Base-by-base conservation (phyloP, 2,329 filamentous ascomycete genomes). In the Colletotrichum musicola region DNA sequence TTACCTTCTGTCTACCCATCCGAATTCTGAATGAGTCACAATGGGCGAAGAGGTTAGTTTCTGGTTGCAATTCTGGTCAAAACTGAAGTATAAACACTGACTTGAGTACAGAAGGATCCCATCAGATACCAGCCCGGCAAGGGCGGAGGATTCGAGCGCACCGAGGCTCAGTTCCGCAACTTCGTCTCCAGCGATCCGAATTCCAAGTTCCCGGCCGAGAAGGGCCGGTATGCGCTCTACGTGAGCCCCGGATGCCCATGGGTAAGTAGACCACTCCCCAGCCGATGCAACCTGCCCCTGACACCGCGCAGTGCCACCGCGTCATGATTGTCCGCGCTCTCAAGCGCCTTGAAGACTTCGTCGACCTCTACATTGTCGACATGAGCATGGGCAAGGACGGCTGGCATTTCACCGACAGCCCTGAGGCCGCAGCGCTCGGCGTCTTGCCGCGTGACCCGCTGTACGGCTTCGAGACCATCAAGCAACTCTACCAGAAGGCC, bases 251-350 rank as follows among this genome's bases (percentile, higher is more conserved):
- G 84, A 6, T 92, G 90, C 72, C 89, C 89, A 4, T 92, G 89
- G 89, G 88, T 89, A 50, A n/a, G 75, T 4, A 9, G 6, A 27
- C 13, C 6, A 4, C 12, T n/a, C 49, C 6, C 1, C 0, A 40
- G 7, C 30, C 30, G 12, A 7, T 10, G 7, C 1, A 3, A 10
- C 14, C 9, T 13, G 4, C 1, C 25, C 18, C 46, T 54, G 35
- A 61, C 10, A 3, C 13, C 6, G 14, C 22, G 1, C 12, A 80
- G 90, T 92, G 92, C 13, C 92, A 94, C 75, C 86, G 92, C 56
- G 91, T 91, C 1, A 81, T 94, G 70, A 93, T 95, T 70, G 89
- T 91, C 1, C 87, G 92, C 55, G 86, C 89, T 62, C 82, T 95
- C 63, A 95, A 95, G 78, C 90, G 91, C 0, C 84, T 95, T 0